Conservation (phyloP, 345 rosid species). For the Bruguiera parviflora region DNA sequence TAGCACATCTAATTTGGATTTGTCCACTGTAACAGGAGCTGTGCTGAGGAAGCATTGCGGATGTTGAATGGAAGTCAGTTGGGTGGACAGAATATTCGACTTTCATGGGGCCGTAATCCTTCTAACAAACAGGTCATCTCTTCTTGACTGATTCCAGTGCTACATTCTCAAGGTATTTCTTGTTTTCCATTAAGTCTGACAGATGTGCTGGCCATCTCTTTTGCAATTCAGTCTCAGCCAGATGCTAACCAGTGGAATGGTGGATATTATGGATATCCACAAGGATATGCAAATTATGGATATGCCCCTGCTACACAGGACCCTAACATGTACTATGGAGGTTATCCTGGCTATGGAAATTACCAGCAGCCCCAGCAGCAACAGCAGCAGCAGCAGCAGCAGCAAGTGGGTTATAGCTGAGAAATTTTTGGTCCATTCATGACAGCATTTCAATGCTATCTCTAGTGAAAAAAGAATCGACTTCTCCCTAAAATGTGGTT, state of each 20-base stretch:
- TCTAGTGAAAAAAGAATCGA: no score
- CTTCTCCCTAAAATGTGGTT: not conserved
- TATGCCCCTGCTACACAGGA: constrained; percentile 64
- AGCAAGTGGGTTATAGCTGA: constrained; percentile 28
- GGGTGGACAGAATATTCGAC: constrained; percentile 79
- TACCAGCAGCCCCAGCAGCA: constrained; percentile 44
- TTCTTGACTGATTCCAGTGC: not conserved
- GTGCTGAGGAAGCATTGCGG: constrained; percentile 84
- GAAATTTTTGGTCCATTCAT: not conserved
- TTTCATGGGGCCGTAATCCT: constrained; percentile 96
- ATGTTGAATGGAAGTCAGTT: constrained; percentile 58
- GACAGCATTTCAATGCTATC: not conserved
- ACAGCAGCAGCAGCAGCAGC: no score
- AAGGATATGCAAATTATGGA: constrained; percentile 76
- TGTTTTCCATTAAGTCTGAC: not conserved
- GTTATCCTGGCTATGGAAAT: constrained; percentile 68
- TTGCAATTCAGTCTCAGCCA: constrained; percentile 40
- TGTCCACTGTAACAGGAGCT: constrained; percentile 46
- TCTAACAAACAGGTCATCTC: constrained; percentile 65
- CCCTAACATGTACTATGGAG: constrained; percentile 79
- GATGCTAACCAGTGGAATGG: constrained; percentile 61
- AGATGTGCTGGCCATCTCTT: not conserved
- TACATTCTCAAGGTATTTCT: not conserved
- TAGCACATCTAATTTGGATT: not conserved
- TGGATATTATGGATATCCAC: constrained; percentile 71